Evolutionary conservation across 768 basidiomycete species (phyloP), one percentile per base, ranked within the genome.

Genomic region (Asterophora lycoperdoides): DNA sequence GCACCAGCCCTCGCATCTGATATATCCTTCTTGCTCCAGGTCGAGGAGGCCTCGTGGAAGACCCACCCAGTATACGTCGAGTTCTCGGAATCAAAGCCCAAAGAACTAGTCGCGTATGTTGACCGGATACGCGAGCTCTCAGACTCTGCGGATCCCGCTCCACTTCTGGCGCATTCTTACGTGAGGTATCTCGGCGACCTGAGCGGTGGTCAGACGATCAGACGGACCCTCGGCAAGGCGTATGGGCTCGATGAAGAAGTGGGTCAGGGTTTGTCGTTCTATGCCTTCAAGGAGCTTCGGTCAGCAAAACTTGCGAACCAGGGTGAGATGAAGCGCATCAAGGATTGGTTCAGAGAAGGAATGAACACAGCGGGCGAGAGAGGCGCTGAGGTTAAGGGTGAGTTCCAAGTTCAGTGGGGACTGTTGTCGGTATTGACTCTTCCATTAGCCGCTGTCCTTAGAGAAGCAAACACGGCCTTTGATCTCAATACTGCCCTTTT

Each of bases 171-270:
- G 0, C 89, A 91, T 63, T 74, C 88, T 1, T 90, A 90, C 59
- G 84, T 89, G n/a, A 77, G 87, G 29, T 90, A 90, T 64, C 75
- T 90, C 28, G 89, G 87, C 41, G 88, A 91, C 62, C 70, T 90
- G 28, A 85, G 82, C 37, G 88, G 89, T 5, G 89, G 89, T 1
- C 89, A 90, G 68, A 70, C 76, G 50, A 81, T 90, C 58, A 72
- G 80, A 18, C 71, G 78, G 35, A 72, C 71, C 29, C 63, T 89
- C n/a, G 73, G 74, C 13, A 84, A 85, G 62, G 78, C 84, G 11
- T 91, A 89, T 59, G 72, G 65, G 10, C 73, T 90, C 2, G 74
- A 81, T 44, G 71, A 73, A 26, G 69, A 65, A n/a, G 57, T 61
- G 10, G 79, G 75, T 1, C 55, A 72, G n/a, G 85, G 86, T 5